Base-by-base conservation (phyloP, 1,139 yeast species). In the Nematodospora anomalae region DNA sequence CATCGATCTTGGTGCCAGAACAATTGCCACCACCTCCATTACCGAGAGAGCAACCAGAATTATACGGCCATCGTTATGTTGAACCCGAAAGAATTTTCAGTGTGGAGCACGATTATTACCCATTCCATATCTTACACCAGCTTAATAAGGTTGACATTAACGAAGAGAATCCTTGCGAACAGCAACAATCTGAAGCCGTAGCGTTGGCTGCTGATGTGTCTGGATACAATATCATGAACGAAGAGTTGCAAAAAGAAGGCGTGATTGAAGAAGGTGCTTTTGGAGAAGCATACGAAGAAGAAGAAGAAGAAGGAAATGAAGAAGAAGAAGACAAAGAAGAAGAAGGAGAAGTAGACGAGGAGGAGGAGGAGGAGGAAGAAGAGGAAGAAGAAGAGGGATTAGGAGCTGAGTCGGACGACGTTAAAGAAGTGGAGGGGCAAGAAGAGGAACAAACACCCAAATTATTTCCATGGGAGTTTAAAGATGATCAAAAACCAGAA, bases 401-500 rank as follows among this genome's bases (percentile, higher is more conserved):
- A 24, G 25, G 26, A 4, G 32, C 13, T 4, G 23, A 13, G 4
- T 14, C 24, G 26, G 20, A 27, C 26, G 14, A 13, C 7, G 21
- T 6, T 6, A 8, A 18, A 8, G 7, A 18, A 6, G 38, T 24
- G 22, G 39, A 26, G 28, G 40, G 31, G 12, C 45, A 45, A 4
- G 41, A 43, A 14, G 35, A 39, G 10, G 30, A 33, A 7, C 21
- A 26, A 11, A 39, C 50, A 14, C 53, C 55, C 6, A 57, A 54
- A 37, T 38, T 67, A 13, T 67, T 67, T 43, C 73, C 73, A 0
- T 67, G 73, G 73, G 72, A 66, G 43, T 58, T 50, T 38, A 51
- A 50, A 30, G 44, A 46, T 23, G 37, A 18, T 28, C 28, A 28
- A 5, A 38, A 37, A 10, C 53, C 69, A 3, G 67, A 61, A 39